phyloP scores from a whole-genome alignment of 257 asterid species.

The Verbena officinalis region DNA sequence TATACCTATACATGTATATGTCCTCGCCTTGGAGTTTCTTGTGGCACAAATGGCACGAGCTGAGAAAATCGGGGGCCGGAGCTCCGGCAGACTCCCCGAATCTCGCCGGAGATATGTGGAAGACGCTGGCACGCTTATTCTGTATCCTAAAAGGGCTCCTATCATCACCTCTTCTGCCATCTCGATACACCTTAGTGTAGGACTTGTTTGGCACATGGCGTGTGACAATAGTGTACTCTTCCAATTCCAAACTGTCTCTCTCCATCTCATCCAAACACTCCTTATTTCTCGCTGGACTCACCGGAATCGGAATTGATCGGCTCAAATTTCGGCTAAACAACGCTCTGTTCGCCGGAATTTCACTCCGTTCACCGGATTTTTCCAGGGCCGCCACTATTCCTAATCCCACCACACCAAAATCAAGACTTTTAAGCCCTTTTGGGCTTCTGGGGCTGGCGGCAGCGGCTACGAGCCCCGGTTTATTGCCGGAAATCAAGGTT shows the following conservation, averaged over 20 bases:
- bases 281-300: conserved; percentile 21
- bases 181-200: conserved; percentile 49
- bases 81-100: conserved; percentile 29
- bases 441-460: conserved; percentile 50
- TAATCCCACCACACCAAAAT: conserved; percentile 68
- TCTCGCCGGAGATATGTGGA: conserved; percentile 58
- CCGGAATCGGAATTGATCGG: conserved; percentile 61
- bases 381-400: conserved; percentile 82
- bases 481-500: conserved; percentile 36
- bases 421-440: conserved; percentile 46
- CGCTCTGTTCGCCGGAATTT: conserved; percentile 30
- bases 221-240: conserved; percentile 65
- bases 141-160: conserved; percentile 26
- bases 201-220: conserved; percentile 50
- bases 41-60: conserved; percentile 59
- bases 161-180: conserved; percentile 28
- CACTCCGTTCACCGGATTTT: conserved; percentile 37
- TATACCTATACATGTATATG: conserved; percentile 81
- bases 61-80: conserved; percentile 62
- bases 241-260: conserved; percentile 54
- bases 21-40: conserved; percentile 74
- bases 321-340: conserved; percentile 42
- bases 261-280: conserved; percentile 16
- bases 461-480: conserved; percentile 24
- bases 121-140: conserved; percentile 42